Evolutionary conservation across 306 rosid genomes (phyloP), one percentile per base, ranked within the genome.

Genomic region (Lathyrus sativus): DNA sequence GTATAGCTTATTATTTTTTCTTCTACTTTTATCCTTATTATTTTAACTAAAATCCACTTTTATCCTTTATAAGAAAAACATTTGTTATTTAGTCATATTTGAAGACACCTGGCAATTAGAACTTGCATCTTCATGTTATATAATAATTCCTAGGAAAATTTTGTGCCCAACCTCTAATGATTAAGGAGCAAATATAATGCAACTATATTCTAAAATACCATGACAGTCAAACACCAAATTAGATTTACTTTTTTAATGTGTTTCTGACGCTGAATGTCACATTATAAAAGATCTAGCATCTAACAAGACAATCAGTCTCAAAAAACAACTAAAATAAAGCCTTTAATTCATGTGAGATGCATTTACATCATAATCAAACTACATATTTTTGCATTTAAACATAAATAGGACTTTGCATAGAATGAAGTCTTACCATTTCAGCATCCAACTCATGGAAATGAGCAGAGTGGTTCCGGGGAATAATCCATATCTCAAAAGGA

Each of bases 401-500:
- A 55, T 10, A 7, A 74, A 28, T 7, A 58, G 39, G 28, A 74
- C 18, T 10, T 49, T 9, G 75, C 9, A 45, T 50, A 14, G 54
- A 62, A 60, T 11, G 28, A 67, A 63, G 14, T 58, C 28, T n/a
- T 77, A 90, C 95, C 92, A 82, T 84, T 19, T 84, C 86, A 8
- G 3, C 77, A 64, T 81, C 86, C 55, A 91, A 73, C 29, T 88
- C 83, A 57, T 88, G 96, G 75, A 88, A 86, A 76, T 88, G 92
- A 26, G 89, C 72, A 73, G 84, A 74, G 81, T 91, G 97, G 62
- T 75, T 48, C 33, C 76, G 83, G 33, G 97, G 96, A 83, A 88
- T 76, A 69, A 91, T 80, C 96, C 97, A 91, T 51, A 86, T 87
- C 96, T 91, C 97, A 56, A 88, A 91, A 9, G 97, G 97, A 73